Evolutionary conservation across 164 flowering plant genomes (phyloP), one percentile per base, ranked within the genome.

Genomic region (Kingdonia uniflora): DNA sequence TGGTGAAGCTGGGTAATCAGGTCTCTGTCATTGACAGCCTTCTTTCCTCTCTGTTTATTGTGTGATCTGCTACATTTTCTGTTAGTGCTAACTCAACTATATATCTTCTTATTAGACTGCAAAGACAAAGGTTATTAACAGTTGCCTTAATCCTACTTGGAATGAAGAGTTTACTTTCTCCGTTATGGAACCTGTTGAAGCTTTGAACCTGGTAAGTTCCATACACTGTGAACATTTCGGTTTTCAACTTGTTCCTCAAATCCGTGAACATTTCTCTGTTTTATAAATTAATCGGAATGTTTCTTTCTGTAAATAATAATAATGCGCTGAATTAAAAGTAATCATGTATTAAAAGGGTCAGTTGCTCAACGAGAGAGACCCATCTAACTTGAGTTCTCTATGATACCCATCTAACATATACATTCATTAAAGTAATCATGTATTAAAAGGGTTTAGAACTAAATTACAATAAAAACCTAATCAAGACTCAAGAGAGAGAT

Each of bases 91-190:
- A 14, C 16, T 4, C 13, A 14, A 15, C 6, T 45, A 2, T 11
- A 5, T 4, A n/a, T 14, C 17, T 49, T 13, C 17, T 7, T 49
- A n/a, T 19, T 6, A 87, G 96, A 68, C 71, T 16, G 85, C 77
- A 14, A 88, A 82, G 72, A 88, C 96, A 53, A 88, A 80, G 71
- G 94, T 85, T 49, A 88, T 88, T 42, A 71, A 67, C 64, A 80
- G 80, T 54, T 79, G 83, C 61, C 80, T 84, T 13, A 80, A 88
- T 64, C 94, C 94, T 14, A 80, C 81, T 19, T 87, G 96, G 94
- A 81, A 87, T 62, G 90, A 87, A 62, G 94, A 87, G 72, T 73
- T 85, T 7, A 76, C 67, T 55, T 81, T 87, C 67, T 62, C 73
- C 19, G 64, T 82, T 42, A 55, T 61, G 1, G 82, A 82, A 40